Evolutionary conservation across 352 stramenopile genomes (phyloP), one percentile per base, ranked within the genome.

Genomic region (Elongisporangium senticosum): DNA sequence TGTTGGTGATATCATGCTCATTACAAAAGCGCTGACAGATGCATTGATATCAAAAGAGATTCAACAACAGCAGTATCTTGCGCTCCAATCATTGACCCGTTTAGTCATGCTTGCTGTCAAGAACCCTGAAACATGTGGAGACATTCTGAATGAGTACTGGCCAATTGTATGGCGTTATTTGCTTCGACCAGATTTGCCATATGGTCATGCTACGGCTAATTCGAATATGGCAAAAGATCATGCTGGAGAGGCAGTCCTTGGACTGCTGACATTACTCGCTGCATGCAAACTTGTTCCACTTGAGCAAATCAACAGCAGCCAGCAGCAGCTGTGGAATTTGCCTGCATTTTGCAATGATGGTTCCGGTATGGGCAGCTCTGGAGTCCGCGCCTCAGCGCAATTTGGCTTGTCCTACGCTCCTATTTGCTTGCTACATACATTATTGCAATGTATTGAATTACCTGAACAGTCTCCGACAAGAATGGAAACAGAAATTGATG

Each of bases 1-100:
- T 17, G 75, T 87, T 55, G 77, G 71, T 11, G 79, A 89, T 48
- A 51, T 86, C n/a, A 87, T 86, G 69, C 63, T 74, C 11, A 50
- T 83, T 13, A 73, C 87, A 56, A 58, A 72, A 19, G 74, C 77
- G n/a, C 63, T 89, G 5, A 57, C 43, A 4, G 56, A 81, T 49
- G 67, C 72, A 49, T 48, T 87, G 15, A 64, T 81, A 1, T 59
- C 74, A 10, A 85, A 86, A 54, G 69, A 75, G 56, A 60, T 89
- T 21, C 64, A 69, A 1, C 78, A 83, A 49, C 62, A 53, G 54
- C 79, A 89, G 66, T 73, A 70, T 22, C 47, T 84, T n/a, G 69
- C 64, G 3, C 56, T 89, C 33, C 65, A 74, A 6, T 63, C 70
- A 39, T 62, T 89, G 20, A 73, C 87, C 13, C 77, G 86, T 56